Evolutionary conservation across 805 yeast species (phyloP).

Genomic region (Ogataea polymorpha): DNA sequence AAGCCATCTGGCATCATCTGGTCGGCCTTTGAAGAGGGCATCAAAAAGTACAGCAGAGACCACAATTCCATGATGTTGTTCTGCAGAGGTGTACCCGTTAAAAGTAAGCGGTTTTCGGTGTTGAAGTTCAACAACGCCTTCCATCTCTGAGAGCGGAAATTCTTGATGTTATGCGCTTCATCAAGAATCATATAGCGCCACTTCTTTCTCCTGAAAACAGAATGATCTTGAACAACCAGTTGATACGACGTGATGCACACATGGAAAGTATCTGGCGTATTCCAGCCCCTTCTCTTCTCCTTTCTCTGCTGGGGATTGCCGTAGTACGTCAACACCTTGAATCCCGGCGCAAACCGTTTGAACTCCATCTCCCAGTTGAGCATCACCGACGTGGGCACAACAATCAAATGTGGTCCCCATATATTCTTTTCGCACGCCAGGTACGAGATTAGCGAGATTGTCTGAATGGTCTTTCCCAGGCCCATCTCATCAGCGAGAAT

Average conservation of each 20-base stretch:
- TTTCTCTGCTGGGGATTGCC: conserved; percentile 97
- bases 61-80: conserved; percentile 93
- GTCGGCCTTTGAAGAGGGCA: conserved; percentile 75
- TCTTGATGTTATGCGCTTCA: conserved; percentile 97
- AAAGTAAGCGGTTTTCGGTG: conserved; percentile 77
- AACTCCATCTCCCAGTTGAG: conserved; percentile 99
- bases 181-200: conserved; percentile 98
- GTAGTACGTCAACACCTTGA: conserved; percentile 90
- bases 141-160: conserved; percentile 96
- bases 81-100: conserved; percentile 97
- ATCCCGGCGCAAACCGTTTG: conserved; percentile 96
- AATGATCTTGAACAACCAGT: conserved; percentile 95
- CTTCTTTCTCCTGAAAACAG: conserved; percentile 82
- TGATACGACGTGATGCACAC: conserved; percentile 97
- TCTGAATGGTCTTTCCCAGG: conserved; percentile 93
- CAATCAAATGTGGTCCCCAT: conserved; percentile 98
- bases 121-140: conserved; percentile 91
- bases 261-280: conserved; percentile 91
- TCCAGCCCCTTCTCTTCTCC: conserved; percentile 96
- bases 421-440: conserved; percentile 89
- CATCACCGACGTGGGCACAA: conserved; percentile 97
- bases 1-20: conserved; percentile 91
- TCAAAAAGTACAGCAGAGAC: conserved; percentile 90
- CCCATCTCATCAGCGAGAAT: conserved; percentile 99
- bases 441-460: conserved; percentile 80